Percentiles rank a stretch among this genome's conserved stretches.
Conservation (phyloP, 306 rosid genomes). For the Albizia julibrissin region DNA sequence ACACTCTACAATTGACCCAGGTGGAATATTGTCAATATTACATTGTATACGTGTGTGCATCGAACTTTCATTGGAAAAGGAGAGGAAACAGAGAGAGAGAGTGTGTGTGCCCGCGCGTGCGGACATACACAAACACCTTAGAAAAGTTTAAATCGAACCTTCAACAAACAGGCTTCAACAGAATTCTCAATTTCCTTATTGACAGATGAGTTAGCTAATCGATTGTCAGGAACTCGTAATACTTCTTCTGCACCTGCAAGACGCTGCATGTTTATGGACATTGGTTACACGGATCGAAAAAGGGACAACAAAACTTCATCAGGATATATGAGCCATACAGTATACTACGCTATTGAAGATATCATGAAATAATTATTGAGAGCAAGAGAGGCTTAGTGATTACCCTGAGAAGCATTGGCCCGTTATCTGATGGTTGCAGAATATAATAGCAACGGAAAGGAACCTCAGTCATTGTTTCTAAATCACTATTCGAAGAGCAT, state of each 20-base stretch:
- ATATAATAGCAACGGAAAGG: constrained; percentile 66
- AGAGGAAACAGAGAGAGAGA: neutral
- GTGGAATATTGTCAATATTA: constrained; percentile 18
- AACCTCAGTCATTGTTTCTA: constrained; percentile 63
- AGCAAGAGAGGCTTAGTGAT: constrained; percentile 31
- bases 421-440: constrained; percentile 65
- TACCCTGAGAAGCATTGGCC: constrained; percentile 79
- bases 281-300: constrained; percentile 25
- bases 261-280: constrained; percentile 53
- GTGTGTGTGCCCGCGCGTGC: neutral
- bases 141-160: constrained; percentile 46
- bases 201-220: constrained; percentile 41
- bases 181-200: constrained; percentile 59
- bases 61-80: constrained; percentile 17
- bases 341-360: neutral
- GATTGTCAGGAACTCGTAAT: constrained; percentile 46
- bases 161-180: constrained; percentile 55
- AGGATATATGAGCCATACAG: constrained; percentile 29
- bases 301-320: constrained; percentile 16
- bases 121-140: neutral
- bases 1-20: constrained; percentile 8
- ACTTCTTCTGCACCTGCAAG: constrained; percentile 86
- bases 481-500: constrained; percentile 50
- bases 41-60: constrained; percentile 13
- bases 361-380: constrained; percentile 11